phyloP scores from a whole-genome alignment of 2,329 filamentous ascomycete species.

The Phoma sp. region DNA sequence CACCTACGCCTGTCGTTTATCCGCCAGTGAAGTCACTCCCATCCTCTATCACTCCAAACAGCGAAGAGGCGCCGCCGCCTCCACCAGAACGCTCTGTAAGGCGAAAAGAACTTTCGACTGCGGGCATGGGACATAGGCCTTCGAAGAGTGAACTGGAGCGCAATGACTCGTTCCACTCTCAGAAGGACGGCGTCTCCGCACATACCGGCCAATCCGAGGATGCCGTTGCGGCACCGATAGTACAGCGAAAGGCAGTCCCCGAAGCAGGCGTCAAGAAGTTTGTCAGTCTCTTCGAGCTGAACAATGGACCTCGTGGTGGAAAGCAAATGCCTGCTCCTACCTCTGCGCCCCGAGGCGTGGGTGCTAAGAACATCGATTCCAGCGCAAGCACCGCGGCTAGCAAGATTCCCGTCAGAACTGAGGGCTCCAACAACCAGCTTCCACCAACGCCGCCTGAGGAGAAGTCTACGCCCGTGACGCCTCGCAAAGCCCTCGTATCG shows the following conservation, averaged over 20 bases:
- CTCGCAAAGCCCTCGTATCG: constrained; percentile 33
- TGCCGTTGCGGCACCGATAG: constrained; percentile 8
- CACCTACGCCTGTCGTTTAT: constrained; percentile 26
- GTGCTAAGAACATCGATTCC: neutral
- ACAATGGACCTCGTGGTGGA: constrained; percentile 38
- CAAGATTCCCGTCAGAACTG: constrained; percentile 1
- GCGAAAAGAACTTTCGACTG: constrained; percentile 21
- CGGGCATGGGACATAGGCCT: constrained; percentile 29
- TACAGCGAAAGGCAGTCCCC: constrained; percentile 39
- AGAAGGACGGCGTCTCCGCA: constrained; percentile 16
- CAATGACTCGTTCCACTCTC: constrained; percentile 39
- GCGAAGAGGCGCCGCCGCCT: constrained; percentile 41
- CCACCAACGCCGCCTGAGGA: constrained; percentile 42
- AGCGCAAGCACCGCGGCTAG: constrained; percentile 1
- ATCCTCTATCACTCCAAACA: constrained; percentile 20
- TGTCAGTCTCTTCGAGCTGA: constrained; percentile 37
- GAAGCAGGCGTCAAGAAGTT: constrained; percentile 30
- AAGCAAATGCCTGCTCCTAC: constrained; percentile 30
- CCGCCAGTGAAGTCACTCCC: constrained; percentile 11
- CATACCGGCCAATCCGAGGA: neutral
- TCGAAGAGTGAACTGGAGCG: constrained; percentile 32
- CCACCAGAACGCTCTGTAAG: constrained; percentile 43
- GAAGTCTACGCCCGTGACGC: constrained; percentile 18
- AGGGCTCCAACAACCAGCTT: constrained; percentile 16
- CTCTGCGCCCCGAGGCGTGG: constrained; percentile 23